These are phyloP conservation scores for Haplosporangium sp. DNA, from an alignment of 371 early-diverging fungal genomes.

Conservation along the genomic window DNA sequence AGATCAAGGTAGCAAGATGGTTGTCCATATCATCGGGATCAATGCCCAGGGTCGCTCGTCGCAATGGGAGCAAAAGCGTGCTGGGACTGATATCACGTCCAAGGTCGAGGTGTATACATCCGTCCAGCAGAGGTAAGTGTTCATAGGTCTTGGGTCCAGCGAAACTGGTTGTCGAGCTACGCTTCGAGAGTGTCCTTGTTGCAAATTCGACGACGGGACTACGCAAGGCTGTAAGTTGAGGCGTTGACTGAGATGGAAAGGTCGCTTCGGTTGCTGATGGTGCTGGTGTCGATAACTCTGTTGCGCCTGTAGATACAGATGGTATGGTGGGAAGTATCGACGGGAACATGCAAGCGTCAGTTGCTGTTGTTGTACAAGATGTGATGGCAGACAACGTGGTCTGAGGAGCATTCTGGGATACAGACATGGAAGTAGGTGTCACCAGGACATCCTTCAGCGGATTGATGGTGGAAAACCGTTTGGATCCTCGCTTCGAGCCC, in stretches of 20 bases:
- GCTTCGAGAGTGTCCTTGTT: slow-evolving; percentile 18
- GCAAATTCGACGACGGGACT: slow-evolving; percentile 29
- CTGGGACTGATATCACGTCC: slow-evolving; percentile 49
- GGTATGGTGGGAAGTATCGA: too few species aligned
- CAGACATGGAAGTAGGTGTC: not conserved
- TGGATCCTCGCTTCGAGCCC: slow-evolving; percentile 45
- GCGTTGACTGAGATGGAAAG: slow-evolving; percentile 1
- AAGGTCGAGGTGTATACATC: slow-evolving; percentile 48
- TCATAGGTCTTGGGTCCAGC: slow-evolving; percentile 37
- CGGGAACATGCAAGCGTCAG: too few species aligned
- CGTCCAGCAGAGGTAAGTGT: slow-evolving; percentile 47
- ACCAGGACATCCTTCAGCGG: slow-evolving; percentile 21
- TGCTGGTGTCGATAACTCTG: too few species aligned
- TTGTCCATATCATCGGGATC: slow-evolving; percentile 39
- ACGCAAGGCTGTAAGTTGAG: slow-evolving; percentile 3
- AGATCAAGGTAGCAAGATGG: slow-evolving; percentile 30
- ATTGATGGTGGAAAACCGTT: slow-evolving; percentile 43
- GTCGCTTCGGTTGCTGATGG: slow-evolving; percentile 13
- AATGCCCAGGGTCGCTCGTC: slow-evolving; percentile 41
- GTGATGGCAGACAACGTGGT: slow-evolving; percentile 4
- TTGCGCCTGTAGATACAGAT: too few species aligned
- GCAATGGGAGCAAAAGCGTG: slow-evolving; percentile 36
- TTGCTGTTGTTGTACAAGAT: slow-evolving; percentile 28
- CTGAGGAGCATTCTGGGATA: not conserved
- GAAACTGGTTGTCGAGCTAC: slow-evolving; percentile 24